Evolutionary conservation across 495 filamentous ascomycete species (phyloP).

Genomic region (Jackrogersella multiformis): DNA sequence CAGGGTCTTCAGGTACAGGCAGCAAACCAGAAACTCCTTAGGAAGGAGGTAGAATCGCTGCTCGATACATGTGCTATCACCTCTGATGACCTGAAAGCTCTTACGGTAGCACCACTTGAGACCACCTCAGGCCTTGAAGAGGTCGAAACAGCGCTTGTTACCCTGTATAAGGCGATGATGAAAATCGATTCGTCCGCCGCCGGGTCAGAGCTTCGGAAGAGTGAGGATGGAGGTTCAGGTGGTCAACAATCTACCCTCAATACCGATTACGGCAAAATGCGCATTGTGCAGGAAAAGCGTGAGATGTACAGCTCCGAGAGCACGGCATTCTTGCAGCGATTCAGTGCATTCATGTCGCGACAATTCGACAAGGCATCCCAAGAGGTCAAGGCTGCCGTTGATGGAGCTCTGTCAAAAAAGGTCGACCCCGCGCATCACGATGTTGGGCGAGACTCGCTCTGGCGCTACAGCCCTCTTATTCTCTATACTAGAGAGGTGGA

Average conservation of each 20-base stretch:
- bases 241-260: slow-evolving; percentile 66
- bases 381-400: slow-evolving; percentile 67
- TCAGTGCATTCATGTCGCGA: slow-evolving; percentile 81
- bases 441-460: slow-evolving; percentile 66
- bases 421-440: slow-evolving; percentile 64
- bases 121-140: slow-evolving; percentile 73
- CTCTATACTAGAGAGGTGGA: slow-evolving; percentile 88
- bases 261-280: slow-evolving; percentile 89
- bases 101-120: slow-evolving; percentile 78
- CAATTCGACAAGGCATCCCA: slow-evolving; percentile 80
- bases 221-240: slow-evolving; percentile 57
- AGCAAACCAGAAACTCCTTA: slow-evolving; percentile 94
- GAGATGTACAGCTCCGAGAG: slow-evolving; percentile 82
- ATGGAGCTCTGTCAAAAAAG: slow-evolving; percentile 62
- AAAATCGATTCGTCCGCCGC: slow-evolving; percentile 87
- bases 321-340: slow-evolving; percentile 73
- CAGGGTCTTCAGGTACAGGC: slow-evolving; percentile 97
- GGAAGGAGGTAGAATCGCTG: slow-evolving; percentile 82
- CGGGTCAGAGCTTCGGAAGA: slow-evolving; percentile 60
- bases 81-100: slow-evolving; percentile 71
- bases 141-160: slow-evolving; percentile 79
- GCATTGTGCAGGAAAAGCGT: slow-evolving; percentile 90
- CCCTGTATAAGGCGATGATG: slow-evolving; percentile 90
- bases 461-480: slow-evolving; percentile 84
- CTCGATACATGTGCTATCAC: slow-evolving; percentile 90